Base-by-base conservation (phyloP, 2,329 filamentous ascomycete genomes). In the Colletotrichum gloeosporioides region DNA sequence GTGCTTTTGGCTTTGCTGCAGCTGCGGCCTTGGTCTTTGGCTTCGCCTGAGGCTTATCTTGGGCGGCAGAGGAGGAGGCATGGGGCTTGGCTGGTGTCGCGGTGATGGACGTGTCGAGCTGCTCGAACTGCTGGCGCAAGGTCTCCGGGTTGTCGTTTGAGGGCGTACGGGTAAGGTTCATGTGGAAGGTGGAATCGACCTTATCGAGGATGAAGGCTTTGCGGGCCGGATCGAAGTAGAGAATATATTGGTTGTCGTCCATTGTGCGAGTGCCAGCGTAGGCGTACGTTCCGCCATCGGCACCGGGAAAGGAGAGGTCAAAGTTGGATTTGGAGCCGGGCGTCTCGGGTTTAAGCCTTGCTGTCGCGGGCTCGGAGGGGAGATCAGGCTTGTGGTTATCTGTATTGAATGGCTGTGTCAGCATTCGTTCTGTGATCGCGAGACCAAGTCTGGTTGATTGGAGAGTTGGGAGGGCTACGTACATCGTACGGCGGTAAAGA, bases 161-260 rank as follows among this genome's bases (percentile, higher is more conserved):
- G 4, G 94, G 95, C 16, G 92, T 92, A 71, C 90, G 92, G 69
- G 91, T 92, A 70, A 98, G 86, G 84, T 98, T 98, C 93, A 98
- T 96, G 81, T 95, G 93, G 85, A 98, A 94, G 53, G 93, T 93
- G n/a, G 93, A 94, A 82, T 95, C 92, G 71, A 98, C 88, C 68
- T 92, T 92, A 86, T 98, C 95, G 71, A 98, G 89, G 32, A 97
- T 92, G 79, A 97, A 97, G 72, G 90, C 93, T 81, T 96, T 92
- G 69, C 92, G 92, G 22, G 89, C 87, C 10, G 93, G 89, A 83
- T 98, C 95, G 82, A 96, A 97, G 74, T 96, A 90, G 68, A 98
- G 89, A 49, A 93, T 90, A 81, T 91, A 93, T 82, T 93, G 89
- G 71, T 86, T 88, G 73, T 90, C 88, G 75, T 89, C 88, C 29